Conservation (phyloP, 2,329 filamentous ascomycete genomes). For the Annulohypoxylon truncatum region DNA sequence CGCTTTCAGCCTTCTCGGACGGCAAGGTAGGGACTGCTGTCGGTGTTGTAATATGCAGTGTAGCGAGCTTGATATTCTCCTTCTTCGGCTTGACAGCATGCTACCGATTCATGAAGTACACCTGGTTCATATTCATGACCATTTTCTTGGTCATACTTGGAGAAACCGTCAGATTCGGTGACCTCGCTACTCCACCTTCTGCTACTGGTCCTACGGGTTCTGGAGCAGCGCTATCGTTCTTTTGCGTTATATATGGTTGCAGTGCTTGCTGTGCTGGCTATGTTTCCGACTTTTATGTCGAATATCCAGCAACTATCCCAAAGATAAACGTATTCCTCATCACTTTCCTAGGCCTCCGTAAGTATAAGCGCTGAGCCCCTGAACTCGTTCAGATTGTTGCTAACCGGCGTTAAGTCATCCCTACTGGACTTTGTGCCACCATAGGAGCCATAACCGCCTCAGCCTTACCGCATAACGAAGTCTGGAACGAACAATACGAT, state of each 20-base stretch:
- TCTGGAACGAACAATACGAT: constrained; percentile 55
- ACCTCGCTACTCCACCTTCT: constrained; percentile 51
- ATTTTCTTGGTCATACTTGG: constrained; percentile 63
- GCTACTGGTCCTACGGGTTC: constrained; percentile 52
- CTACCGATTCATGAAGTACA: constrained; percentile 61
- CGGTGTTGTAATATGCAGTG: constrained; percentile 63
- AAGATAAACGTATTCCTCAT: constrained; percentile 59
- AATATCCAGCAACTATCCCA: constrained; percentile 59
- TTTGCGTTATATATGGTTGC: constrained; percentile 60
- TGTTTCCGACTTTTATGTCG: constrained; percentile 58
- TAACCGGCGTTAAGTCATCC: constrained; percentile 49
- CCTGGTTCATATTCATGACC: constrained; percentile 59
- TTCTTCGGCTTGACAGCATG: constrained; percentile 63
- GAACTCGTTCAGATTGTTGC: neutral
- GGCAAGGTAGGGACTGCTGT: constrained; percentile 58
- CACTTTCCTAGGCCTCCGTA: constrained; percentile 58
- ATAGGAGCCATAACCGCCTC: constrained; percentile 57
- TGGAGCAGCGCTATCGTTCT: constrained; percentile 55
- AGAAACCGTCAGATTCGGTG: constrained; percentile 55
- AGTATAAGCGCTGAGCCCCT: constrained; percentile 17
- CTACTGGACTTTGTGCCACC: constrained; percentile 60
- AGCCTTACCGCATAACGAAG: constrained; percentile 54
- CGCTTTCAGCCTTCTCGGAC: constrained; percentile 58
- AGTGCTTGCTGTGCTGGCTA: constrained; percentile 61
- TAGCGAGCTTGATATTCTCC: constrained; percentile 62